Evolutionary conservation across 192 early-diverging fungal genomes (phyloP), one percentile per base, ranked within the genome.

Genomic region (Rhizophagus sp.): DNA sequence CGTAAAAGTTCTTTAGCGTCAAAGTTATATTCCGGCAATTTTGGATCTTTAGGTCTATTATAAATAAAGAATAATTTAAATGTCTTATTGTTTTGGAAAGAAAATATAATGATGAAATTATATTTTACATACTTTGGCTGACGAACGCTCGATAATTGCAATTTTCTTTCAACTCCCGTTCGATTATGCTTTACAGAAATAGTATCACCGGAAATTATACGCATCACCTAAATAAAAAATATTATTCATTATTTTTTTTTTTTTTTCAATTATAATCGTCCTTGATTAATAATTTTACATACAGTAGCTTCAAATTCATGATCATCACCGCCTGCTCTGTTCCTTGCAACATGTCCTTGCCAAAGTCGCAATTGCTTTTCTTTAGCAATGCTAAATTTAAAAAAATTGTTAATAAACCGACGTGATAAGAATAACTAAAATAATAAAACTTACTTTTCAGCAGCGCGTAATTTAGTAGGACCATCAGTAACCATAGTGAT

Each of bases 1-100:
- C 98, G 92, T 62, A 99, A 88, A 74, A 91, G 90, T 82, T 99
- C 98, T 80, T 91, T 92, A 22, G 97, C 96, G 74, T 97, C 94
- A 81, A 92, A 91, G 49, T 94, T 89, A 83, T 96, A 97, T 10
- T 92, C 93, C 12, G 91, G 91, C 76, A 94, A 90, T 73, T 91
- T 90, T 19, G 91, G 82, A 75, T 94, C 94, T 34, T 93, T 91
- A 61, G 86, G 78, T 66, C 81, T 82, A 71, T 81, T 25, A 71
- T 79, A 74, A 76, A 81, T 66, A 41, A n/a, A 73, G n/a, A 33
- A n/a, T 62, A 73, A 76, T 47, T 47, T 47, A 47, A 47, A 47
- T 47, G 4, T 4, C 6, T 22, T 34, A 5, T 30, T 65, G 67
- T 73, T 17, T 63, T 11, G 1, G 52, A n/a, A 22, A 4, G 8